These are phyloP conservation scores for Tulasnella calospora DNA, from an alignment of 768 basidiomycete species.

Conservation along the genomic window DNA sequence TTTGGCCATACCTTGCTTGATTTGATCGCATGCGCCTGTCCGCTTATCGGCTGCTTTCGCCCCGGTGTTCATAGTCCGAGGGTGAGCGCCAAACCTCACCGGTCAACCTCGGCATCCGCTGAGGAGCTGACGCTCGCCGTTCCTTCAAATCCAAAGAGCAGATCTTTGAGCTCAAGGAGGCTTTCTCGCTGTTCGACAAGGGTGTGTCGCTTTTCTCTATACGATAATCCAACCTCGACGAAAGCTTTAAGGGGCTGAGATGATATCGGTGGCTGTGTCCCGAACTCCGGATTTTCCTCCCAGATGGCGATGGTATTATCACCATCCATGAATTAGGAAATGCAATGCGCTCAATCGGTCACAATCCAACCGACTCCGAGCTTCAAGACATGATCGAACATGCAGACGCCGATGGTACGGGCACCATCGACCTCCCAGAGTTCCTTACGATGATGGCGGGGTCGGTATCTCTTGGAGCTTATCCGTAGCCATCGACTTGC, in stretches of 20 bases:
- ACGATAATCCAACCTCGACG: conserved; percentile 1
- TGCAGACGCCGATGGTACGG: conserved; percentile 83
- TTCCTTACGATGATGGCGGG: conserved; percentile 77
- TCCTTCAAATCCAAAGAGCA: conserved; percentile 54
- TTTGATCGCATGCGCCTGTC: not conserved
- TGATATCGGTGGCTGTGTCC: not conserved
- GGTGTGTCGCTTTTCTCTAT: conserved; percentile 46
- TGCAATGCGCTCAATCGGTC: conserved; percentile 87
- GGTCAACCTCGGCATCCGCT: not conserved
- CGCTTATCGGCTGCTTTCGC: not conserved
- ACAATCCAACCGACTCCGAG: conserved; percentile 89
- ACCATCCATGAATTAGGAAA: conserved; percentile 86
- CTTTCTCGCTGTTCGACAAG: conserved; percentile 96
- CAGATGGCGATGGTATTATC: conserved; percentile 91
- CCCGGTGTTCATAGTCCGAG: conserved; percentile 35
- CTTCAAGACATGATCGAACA: conserved; percentile 95
- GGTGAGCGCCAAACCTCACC: conserved; percentile 30
- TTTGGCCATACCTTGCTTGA: not conserved
- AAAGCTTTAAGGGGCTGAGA: not conserved
- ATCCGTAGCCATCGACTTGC: not conserved
- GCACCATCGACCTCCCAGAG: conserved; percentile 79
- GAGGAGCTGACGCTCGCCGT: conserved; percentile 14
- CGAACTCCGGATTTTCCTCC: not conserved
- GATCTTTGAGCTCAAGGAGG: conserved; percentile 97
- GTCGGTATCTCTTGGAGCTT: not conserved